These are phyloP conservation scores for Trypanosoma boissoni DNA, from an alignment of 208 protist species.

Conservation along the genomic window DNA sequence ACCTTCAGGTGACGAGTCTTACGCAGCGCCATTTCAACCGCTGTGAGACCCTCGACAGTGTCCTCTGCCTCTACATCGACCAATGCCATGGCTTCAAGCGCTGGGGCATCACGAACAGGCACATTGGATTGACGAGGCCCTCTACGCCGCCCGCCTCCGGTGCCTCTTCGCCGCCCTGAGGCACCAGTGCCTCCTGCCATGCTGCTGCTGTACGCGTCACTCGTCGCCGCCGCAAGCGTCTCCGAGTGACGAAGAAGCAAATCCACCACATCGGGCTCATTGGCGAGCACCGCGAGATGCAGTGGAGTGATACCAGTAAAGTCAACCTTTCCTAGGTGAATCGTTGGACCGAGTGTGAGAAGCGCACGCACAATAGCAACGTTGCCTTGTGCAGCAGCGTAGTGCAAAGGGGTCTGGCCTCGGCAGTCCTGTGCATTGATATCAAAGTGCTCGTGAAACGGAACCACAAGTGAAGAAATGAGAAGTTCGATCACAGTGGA, in stretches of 20 bases:
- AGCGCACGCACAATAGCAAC: constrained; percentile 44
- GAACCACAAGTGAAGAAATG: constrained; percentile 19
- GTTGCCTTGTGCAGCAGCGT: constrained; percentile 73
- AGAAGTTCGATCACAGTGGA: constrained; percentile 60
- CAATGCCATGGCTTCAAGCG: constrained; percentile 2
- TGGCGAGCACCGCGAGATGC: constrained; percentile 64
- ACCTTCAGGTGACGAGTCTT: constrained; percentile 26
- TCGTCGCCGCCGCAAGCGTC: constrained; percentile 8
- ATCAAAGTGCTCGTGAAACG: constrained; percentile 34
- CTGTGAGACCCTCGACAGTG: constrained; percentile 27
- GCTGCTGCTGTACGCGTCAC: not conserved
- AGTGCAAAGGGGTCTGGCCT: constrained; percentile 80
- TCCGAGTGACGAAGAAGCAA: constrained; percentile 50
- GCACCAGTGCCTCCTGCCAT: constrained; percentile 3
- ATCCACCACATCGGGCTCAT: constrained; percentile 39
- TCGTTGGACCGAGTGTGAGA: constrained; percentile 14
- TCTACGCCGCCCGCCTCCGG: too few species aligned
- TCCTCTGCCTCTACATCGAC: constrained; percentile 73
- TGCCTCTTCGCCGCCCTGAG: too few species aligned
- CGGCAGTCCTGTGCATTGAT: constrained; percentile 73
- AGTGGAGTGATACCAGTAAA: constrained; percentile 61
- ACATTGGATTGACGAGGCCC: too few species aligned
- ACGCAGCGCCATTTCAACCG: constrained; percentile 71
- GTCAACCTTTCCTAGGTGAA: constrained; percentile 47
- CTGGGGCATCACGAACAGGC: not conserved